phyloP scores from a whole-genome alignment of 108 stramenopile genomes.

The Fistulifera solaris region DNA sequence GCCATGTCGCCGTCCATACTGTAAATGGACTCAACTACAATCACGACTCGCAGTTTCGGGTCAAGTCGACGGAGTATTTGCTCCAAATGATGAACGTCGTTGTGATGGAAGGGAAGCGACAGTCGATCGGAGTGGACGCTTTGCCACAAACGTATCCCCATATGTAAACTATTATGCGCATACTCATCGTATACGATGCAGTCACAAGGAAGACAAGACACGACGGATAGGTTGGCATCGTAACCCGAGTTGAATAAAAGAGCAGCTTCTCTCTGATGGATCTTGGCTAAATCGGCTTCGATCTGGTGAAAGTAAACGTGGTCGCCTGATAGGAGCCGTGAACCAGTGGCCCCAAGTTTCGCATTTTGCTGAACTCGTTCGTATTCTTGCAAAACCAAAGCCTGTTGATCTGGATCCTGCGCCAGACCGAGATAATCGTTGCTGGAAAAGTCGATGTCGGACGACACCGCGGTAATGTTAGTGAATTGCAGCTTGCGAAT shows the following conservation, averaged over 20 bases:
- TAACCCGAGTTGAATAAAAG: constrained; percentile 93
- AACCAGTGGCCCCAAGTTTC: constrained; percentile 81
- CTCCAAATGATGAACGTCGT: constrained; percentile 60
- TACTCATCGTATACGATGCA: constrained; percentile 87
- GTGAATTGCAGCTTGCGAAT: constrained; percentile 30
- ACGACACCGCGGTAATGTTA: not conserved
- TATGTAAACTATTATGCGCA: constrained; percentile 85
- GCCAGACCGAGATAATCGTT: constrained; percentile 97
- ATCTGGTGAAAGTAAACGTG: constrained; percentile 54
- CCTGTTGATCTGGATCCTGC: constrained; percentile 14
- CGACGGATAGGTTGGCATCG: constrained; percentile 90
- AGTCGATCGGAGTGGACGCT: not conserved
- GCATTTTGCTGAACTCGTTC: not conserved
- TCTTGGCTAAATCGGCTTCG: constrained; percentile 56
- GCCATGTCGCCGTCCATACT: constrained; percentile 97
- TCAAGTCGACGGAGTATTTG: constrained; percentile 24
- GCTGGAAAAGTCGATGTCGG: constrained; percentile 84
- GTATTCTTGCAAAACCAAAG: constrained; percentile 1
- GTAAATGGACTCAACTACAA: constrained; percentile 93
- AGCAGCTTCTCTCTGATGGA: constrained; percentile 70
- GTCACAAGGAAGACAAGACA: constrained; percentile 65
- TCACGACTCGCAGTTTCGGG: constrained; percentile 23
- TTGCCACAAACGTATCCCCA: constrained; percentile 71
- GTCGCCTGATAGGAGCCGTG: constrained; percentile 91
- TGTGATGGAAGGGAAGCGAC: constrained; percentile 65